Base-by-base conservation (phyloP, 2,329 filamentous ascomycete species). In the Dactylellina sp. region DNA sequence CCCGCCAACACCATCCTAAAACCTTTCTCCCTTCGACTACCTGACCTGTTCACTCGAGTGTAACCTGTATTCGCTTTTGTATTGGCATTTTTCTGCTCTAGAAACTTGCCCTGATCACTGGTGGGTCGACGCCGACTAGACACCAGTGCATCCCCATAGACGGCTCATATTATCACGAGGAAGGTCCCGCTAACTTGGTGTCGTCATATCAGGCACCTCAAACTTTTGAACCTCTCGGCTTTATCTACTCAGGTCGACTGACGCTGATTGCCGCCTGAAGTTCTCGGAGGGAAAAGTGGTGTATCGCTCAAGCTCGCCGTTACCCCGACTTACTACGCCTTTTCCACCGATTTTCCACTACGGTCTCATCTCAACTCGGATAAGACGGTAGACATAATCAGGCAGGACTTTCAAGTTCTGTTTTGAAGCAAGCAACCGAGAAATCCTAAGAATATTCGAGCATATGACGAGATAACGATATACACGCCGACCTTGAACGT, bases 391-490 rank as follows among this genome's bases (percentile, higher is more conserved):
- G 50, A 42, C 57, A 22, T 39, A 46, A 35, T 53, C 46, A 28
- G 20, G 42, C 14, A 16, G 44, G 40, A 22, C 14, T 46, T 50
- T 25, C 37, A 12, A 40, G 14, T 40, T 40, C 14, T 40, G 12
- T 16, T 16, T 62, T 4, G 35, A 61, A 65, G 9, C 46, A 37
- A 46, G 46, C 53, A 61, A 52, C 47, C 44, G 59, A 64, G 52
- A 53, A 37, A 60, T 9, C n/a, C 24, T 28, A 47, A 59, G 50
- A 63, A 52, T 22, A 71, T 35, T 35, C 40, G 56, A 72, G 60
- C 60, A 55, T 50, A 72, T 72, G 68, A 72, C 60, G 60, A 72
- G 68, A 55, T 72, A 72, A 72, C 68, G 68, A 72, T 64, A 60
- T 72, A 59, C 25, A 71, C 66, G 66, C 68, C 59, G 52, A 71